Evolutionary conservation across 768 basidiomycete species (phyloP).

Genomic region (Xerocomus spinulosus): DNA sequence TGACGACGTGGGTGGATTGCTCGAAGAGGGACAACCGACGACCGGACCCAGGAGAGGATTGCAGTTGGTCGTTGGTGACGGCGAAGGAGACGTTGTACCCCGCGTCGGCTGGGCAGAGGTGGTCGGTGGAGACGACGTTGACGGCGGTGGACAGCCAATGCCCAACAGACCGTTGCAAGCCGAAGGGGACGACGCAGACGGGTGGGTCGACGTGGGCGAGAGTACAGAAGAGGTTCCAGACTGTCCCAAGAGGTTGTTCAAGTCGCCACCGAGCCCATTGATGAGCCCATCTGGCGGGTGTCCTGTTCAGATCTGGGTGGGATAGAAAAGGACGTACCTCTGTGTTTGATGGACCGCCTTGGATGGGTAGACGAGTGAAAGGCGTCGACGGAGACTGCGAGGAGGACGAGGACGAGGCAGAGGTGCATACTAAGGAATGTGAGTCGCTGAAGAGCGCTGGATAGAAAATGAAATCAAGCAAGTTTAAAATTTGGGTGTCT

Average conservation of each 20-base stretch:
- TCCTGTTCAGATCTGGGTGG: neutral
- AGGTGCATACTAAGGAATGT: conserved; percentile 40
- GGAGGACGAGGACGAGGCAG: conserved; percentile 26
- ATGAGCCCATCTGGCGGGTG: conserved; percentile 9
- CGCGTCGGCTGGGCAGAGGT: neutral
- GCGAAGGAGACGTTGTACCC: neutral
- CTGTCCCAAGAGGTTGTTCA: conserved; percentile 1
- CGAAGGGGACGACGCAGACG: conserved; percentile 1
- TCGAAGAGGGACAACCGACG: conserved; percentile 6
- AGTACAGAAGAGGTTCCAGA: conserved; percentile 14
- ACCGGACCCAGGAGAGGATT: conserved; percentile 9
- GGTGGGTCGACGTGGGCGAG: conserved; percentile 3
- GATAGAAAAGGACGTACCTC: conserved; percentile 7
- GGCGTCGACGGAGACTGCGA: conserved; percentile 28
- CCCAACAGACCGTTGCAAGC: conserved; percentile 20
- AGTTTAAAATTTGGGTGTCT: too few relatives aligned
- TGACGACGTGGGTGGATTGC: neutral
- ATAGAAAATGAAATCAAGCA: too few relatives aligned
- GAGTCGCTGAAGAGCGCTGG: conserved; percentile 16
- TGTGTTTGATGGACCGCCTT: conserved; percentile 29
- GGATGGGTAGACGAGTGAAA: conserved; percentile 41
- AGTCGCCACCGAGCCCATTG: neutral
- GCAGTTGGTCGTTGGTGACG: neutral
- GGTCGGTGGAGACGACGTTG: conserved; percentile 1
- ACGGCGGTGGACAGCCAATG: conserved; percentile 13